Conservation (phyloP, 2,329 filamentous ascomycete species). For the Aspergillus arachidicola region DNA sequence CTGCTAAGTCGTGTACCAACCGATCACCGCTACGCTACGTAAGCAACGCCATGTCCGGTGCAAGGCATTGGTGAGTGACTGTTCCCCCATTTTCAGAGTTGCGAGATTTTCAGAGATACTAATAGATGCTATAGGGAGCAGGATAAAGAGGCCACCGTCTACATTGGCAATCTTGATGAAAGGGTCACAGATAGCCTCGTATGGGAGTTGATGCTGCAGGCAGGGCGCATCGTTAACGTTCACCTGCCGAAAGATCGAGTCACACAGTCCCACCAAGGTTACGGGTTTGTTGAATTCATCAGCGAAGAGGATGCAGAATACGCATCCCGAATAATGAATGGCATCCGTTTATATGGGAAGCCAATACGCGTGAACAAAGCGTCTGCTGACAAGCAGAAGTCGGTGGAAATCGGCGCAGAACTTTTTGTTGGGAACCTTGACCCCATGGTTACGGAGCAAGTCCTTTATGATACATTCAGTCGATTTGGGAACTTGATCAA, state of each 20-base stretch:
- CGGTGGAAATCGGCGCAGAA: constrained; percentile 91
- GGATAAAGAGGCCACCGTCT: constrained; percentile 97
- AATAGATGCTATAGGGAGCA: constrained; percentile 71
- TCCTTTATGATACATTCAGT: constrained; percentile 91
- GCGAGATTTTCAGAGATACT: constrained; percentile 12
- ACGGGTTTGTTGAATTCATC: constrained; percentile 98
- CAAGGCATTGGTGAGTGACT: constrained; percentile 70
- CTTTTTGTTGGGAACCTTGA: constrained; percentile 97
- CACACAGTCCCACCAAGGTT: constrained; percentile 94
- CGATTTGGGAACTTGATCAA: constrained; percentile 85
- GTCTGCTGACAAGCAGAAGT: constrained; percentile 89
- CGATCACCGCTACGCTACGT: not conserved
- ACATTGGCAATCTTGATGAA: constrained; percentile 98
- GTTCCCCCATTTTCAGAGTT: not conserved
- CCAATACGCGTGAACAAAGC: constrained; percentile 96
- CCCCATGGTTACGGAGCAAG: constrained; percentile 90
- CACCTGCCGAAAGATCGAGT: constrained; percentile 98
- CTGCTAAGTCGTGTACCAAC: not conserved
- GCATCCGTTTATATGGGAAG: constrained; percentile 89
- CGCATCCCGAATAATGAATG: constrained; percentile 94
- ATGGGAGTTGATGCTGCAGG: constrained; percentile 98
- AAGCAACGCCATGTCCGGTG: constrained; percentile 63
- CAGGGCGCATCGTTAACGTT: constrained; percentile 95
- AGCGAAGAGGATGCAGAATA: constrained; percentile 96
- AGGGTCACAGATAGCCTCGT: constrained; percentile 86